Conservation (phyloP, 441 rosid species). For the Aleurites moluccanus region DNA sequence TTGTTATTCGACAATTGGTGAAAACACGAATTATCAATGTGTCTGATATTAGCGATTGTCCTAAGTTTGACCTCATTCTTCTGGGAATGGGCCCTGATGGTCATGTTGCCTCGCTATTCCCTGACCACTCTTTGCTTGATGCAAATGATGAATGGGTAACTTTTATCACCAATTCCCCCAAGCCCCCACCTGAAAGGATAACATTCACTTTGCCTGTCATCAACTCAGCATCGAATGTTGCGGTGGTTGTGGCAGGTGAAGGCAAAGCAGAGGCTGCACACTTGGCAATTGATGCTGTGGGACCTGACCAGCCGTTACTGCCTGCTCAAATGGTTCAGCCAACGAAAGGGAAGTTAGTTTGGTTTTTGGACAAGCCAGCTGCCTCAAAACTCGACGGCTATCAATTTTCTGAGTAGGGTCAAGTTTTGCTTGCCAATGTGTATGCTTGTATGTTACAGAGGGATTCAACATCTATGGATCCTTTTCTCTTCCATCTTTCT, state of each 20-base stretch:
- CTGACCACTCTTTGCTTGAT: slow-evolving; percentile 58
- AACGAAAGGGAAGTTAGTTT: slow-evolving; percentile 59
- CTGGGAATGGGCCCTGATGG: slow-evolving; percentile 95
- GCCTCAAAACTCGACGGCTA: slow-evolving; percentile 58
- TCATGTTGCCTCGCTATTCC: slow-evolving; percentile 87
- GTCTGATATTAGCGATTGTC: slow-evolving; percentile 80
- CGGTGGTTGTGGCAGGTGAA: slow-evolving; percentile 68
- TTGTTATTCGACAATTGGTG: slow-evolving; percentile 71
- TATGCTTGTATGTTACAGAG: slow-evolving; percentile 35
- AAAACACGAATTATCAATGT: slow-evolving; percentile 58
- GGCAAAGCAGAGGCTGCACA: slow-evolving; percentile 74
- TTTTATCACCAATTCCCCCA: slow-evolving; percentile 71
- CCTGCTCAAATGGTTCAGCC: slow-evolving; percentile 78
- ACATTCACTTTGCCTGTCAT: slow-evolving; percentile 93
- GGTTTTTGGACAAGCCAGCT: slow-evolving; percentile 85
- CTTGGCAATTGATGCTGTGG: slow-evolving; percentile 56
- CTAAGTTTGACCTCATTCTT: slow-evolving; percentile 86
- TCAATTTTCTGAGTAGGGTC: slow-evolving; percentile 42
- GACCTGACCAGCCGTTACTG: slow-evolving; percentile 36
- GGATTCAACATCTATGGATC: slow-evolving; percentile 28
- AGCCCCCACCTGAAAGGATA: slow-evolving; percentile 89
- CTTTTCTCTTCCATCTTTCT: slow-evolving; percentile 18
- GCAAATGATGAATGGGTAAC: slow-evolving; percentile 78
- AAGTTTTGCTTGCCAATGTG: slow-evolving; percentile 21
- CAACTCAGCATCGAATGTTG: slow-evolving; percentile 81